phyloP scores from a whole-genome alignment of 2,329 filamentous ascomycete species.

The Phoma sp. region DNA sequence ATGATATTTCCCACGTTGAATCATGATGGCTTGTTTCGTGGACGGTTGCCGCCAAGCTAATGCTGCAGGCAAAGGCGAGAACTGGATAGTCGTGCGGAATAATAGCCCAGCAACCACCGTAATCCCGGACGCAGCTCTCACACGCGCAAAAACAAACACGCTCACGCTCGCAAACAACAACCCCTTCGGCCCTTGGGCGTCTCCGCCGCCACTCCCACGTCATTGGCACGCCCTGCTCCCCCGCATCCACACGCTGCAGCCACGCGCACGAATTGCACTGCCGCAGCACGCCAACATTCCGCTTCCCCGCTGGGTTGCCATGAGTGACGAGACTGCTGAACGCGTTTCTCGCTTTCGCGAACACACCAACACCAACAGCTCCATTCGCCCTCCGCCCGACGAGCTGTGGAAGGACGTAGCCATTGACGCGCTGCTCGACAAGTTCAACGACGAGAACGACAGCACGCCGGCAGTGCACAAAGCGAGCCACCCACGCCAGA shows the following conservation, averaged over 20 bases:
- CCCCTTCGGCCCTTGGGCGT: not conserved
- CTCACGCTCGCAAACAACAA: not conserved
- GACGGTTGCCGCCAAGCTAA: not conserved
- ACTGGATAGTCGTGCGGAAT: not conserved
- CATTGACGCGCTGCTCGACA: constrained; percentile 33
- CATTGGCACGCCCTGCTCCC: constrained; percentile 5
- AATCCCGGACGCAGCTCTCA: not conserved
- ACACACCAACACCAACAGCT: constrained; percentile 38
- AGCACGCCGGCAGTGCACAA: constrained; percentile 19
- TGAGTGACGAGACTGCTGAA: constrained; percentile 27
- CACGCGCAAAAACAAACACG: constrained; percentile 8
- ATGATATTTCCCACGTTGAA: too few species aligned
- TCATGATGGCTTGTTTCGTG: too few species aligned
- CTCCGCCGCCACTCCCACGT: constrained; percentile 2
- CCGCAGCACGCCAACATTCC: not conserved
- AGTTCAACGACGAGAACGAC: constrained; percentile 33
- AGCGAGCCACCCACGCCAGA: not conserved
- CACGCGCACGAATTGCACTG: not conserved
- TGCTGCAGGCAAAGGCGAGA: not conserved
- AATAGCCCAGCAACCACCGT: constrained; percentile 3
- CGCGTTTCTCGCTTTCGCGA: constrained; percentile 39
- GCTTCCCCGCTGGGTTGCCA: not conserved
- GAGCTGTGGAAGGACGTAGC: constrained; percentile 37
- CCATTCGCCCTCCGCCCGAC: constrained; percentile 40
- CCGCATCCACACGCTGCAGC: not conserved